Evolutionary conservation across 139 green algal genomes (phyloP), one percentile per base, ranked within the genome.

Genomic region (Trebouxia sp.): DNA sequence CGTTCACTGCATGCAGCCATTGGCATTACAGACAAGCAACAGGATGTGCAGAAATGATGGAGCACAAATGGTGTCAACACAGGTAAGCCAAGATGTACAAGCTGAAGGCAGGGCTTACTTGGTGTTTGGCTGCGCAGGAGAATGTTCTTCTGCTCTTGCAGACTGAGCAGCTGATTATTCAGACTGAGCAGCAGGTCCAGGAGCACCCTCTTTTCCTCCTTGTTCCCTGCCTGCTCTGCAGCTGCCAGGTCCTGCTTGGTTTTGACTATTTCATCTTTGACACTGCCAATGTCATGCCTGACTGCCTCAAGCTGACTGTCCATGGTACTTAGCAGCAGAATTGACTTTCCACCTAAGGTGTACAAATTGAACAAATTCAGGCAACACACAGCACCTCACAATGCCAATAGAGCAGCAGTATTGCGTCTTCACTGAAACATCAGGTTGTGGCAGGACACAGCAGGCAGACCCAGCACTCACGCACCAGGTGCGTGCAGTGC

Each of bases 291-390:
- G 48, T 55, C 48, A 15, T 55, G 48, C 48, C 48, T 55, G 48
- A 55, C 48, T 55, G 48, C 48, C 48, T 55, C 48, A 55, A 55
- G 48, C 48, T 55, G 48, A 55, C 48, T 55, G 48, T 55, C 48
- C 48, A 55, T 55, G 48, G 48, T 55, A 55, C 48, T 55, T 55
- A 55, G 48, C 48, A 55, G 48, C 48, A 55, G 48, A 55, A 55
- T 55, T 55, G 48, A 20, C 48, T 55, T 55, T 55, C 48, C 48
- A 55, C 48, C 48, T 55, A 55, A 55, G 24, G 48, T 55, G 48
- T 55, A 55, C 48, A 55, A 55, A 55, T 20, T 55, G 15, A 55
- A 55, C 48, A 55, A 55, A 55, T 15, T 55, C 48, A 55, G 48
- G 48, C 6, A 55, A 55, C 48, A 55, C 5, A 55, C 48, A 55